Percentiles rank a stretch among this genome's conserved stretches.
phyloP scores from a whole-genome alignment of 306 rosid species.

The Oemleria cerasiformis region DNA sequence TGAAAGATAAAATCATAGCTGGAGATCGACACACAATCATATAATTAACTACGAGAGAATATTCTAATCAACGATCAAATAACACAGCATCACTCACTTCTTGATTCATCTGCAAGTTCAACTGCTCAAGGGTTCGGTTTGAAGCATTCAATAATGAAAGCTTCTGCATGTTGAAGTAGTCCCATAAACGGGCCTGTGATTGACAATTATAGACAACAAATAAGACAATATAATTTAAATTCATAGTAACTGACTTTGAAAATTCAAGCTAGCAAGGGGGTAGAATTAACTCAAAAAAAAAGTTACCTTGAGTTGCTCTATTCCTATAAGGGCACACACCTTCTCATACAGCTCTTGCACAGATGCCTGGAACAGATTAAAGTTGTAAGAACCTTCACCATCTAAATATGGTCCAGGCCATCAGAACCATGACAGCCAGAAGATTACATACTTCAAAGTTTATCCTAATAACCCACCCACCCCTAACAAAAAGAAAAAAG shows the following conservation, averaged over 20 bases:
- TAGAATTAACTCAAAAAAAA: not conserved
- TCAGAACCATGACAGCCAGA: constrained; percentile 7
- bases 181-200: constrained; percentile 70
- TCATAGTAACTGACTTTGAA: constrained; percentile 18
- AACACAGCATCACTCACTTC: constrained; percentile 56
- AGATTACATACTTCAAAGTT: not conserved
- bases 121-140: constrained; percentile 74
- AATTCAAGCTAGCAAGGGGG: constrained; percentile 3
- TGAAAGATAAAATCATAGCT: not conserved
- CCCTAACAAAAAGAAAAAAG: too few relatives aligned
- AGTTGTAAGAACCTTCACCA: constrained; percentile 9
- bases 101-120: constrained; percentile 78
- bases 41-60: not conserved
- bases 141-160: constrained; percentile 34
- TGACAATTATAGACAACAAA: constrained; percentile 17
- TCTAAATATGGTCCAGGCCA: constrained; percentile 6
- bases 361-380: constrained; percentile 60
- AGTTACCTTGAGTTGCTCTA: constrained; percentile 72
- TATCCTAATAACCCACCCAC: not conserved
- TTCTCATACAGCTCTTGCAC: constrained; percentile 55
- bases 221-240: constrained; percentile 7
- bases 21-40: not conserved
- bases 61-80: not conserved
- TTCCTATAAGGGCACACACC: constrained; percentile 56
- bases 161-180: constrained; percentile 68